Conservation (phyloP, 495 filamentous ascomycete genomes). For the Niebla homalea region DNA sequence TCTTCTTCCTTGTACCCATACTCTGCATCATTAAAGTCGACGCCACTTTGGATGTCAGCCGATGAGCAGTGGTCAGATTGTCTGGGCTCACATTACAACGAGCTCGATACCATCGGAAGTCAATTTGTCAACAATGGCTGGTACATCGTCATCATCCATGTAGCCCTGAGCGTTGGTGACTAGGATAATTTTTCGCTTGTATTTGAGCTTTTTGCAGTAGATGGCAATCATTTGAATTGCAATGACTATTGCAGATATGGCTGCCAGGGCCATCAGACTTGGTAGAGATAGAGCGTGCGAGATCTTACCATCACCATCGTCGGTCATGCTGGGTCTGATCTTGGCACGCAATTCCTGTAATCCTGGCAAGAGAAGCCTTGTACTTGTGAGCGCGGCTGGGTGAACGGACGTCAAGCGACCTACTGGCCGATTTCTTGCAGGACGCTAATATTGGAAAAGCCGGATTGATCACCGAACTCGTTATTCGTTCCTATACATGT, state of each 20-base stretch:
- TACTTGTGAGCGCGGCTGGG: not conserved
- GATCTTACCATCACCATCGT: constrained; percentile 57
- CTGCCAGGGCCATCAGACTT: constrained; percentile 22
- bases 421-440: constrained; percentile 59
- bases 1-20: constrained; percentile 89
- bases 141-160: constrained; percentile 54
- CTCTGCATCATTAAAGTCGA: constrained; percentile 89
- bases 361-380: constrained; percentile 53
- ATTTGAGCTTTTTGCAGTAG: constrained; percentile 82
- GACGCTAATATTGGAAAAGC: constrained; percentile 67
- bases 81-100: constrained; percentile 52
- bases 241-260: constrained; percentile 72
- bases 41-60: constrained; percentile 49
- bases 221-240: constrained; percentile 75
- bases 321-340: constrained; percentile 52
- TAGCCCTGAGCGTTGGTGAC: constrained; percentile 65
- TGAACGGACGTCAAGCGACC: not conserved
- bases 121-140: constrained; percentile 55
- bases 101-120: constrained; percentile 66
- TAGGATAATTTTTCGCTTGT: constrained; percentile 64
- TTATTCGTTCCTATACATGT: constrained; percentile 48
- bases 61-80: too few relatives aligned
- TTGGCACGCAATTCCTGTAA: constrained; percentile 47
- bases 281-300: not conserved
- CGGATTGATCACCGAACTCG: constrained; percentile 44